Conservation (phyloP, 768 basidiomycete genomes). For the Termitomyces sp. region DNA sequence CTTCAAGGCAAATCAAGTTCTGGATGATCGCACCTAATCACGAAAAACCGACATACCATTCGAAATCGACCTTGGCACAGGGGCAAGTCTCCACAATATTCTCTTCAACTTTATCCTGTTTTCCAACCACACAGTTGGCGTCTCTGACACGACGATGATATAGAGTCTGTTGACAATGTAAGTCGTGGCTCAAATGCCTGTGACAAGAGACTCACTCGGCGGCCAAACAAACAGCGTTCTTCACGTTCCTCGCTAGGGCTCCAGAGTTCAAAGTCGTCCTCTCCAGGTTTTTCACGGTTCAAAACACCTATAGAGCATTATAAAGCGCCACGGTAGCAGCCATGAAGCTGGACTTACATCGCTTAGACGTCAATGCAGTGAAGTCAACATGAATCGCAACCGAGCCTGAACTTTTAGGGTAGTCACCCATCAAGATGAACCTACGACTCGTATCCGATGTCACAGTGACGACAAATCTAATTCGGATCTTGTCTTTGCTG, state of each 20-base stretch:
- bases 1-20: slow-evolving; percentile 35
- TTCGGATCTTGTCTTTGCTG: slow-evolving; percentile 64
- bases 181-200: neutral
- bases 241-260: slow-evolving; percentile 87
- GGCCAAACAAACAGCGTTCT: slow-evolving; percentile 89
- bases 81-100: slow-evolving; percentile 66
- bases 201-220: slow-evolving; percentile 52
- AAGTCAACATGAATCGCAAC: slow-evolving; percentile 91
- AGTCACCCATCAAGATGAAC: slow-evolving; percentile 81
- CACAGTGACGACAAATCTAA: slow-evolving; percentile 80
- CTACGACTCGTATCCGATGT: slow-evolving; percentile 86
- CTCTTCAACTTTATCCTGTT: slow-evolving; percentile 49
- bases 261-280: slow-evolving; percentile 98
- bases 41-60: slow-evolving; percentile 65
- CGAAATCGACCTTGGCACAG: slow-evolving; percentile 79
- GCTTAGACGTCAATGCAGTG: slow-evolving; percentile 61
- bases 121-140: slow-evolving; percentile 81
- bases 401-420: slow-evolving; percentile 43
- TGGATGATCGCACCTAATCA: neutral
- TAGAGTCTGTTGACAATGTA: slow-evolving; percentile 52
- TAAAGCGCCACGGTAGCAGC: slow-evolving; percentile 4
- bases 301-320: slow-evolving; percentile 53
- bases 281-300: slow-evolving; percentile 62
- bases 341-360: slow-evolving; percentile 54
- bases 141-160: slow-evolving; percentile 87